Evolutionary conservation across 257 asterid genomes (phyloP).

Genomic region (Perilla frutescens): DNA sequence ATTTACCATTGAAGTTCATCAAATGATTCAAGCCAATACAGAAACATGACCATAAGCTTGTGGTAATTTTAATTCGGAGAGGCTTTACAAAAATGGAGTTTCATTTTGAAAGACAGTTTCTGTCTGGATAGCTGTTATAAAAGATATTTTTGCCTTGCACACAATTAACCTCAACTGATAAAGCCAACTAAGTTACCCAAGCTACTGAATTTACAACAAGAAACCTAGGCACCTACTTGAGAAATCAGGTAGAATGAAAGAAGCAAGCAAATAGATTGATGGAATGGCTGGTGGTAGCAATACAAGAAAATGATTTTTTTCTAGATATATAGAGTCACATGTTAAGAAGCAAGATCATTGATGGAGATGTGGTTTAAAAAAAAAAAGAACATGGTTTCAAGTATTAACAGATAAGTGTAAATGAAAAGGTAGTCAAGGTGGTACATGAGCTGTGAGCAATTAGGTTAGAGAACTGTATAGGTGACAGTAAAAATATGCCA

Average conservation of each 20-base stretch:
- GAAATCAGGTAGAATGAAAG: neutral
- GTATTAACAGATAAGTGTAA: neutral
- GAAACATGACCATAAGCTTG: constrained; percentile 20
- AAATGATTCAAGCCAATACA: constrained; percentile 24
- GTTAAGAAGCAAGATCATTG: neutral
- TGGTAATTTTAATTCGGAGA: neutral
- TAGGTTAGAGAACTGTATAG: neutral
- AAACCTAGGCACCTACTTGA: neutral
- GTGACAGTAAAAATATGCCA: neutral
- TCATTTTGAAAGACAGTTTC: neutral
- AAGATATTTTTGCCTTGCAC: neutral
- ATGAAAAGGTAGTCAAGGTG: neutral
- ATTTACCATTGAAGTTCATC: constrained; percentile 33
- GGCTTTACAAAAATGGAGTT: constrained; percentile 10
- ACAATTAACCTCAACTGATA: neutral
- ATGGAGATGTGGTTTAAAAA: neutral
- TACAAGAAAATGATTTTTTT: neutral
- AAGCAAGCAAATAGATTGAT: neutral
- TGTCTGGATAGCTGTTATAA: constrained; percentile 14
- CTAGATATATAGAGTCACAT: neutral
- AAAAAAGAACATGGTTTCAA: neutral
- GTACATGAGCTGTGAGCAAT: neutral
- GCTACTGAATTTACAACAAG: neutral
- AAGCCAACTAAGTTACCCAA: neutral
- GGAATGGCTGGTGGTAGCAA: neutral